A percentile compares a stretch with the other conserved stretches of the same genome.
Evolutionary conservation across 2,329 filamentous ascomycete genomes (phyloP).

Genomic region (Aureobasidium sp.): DNA sequence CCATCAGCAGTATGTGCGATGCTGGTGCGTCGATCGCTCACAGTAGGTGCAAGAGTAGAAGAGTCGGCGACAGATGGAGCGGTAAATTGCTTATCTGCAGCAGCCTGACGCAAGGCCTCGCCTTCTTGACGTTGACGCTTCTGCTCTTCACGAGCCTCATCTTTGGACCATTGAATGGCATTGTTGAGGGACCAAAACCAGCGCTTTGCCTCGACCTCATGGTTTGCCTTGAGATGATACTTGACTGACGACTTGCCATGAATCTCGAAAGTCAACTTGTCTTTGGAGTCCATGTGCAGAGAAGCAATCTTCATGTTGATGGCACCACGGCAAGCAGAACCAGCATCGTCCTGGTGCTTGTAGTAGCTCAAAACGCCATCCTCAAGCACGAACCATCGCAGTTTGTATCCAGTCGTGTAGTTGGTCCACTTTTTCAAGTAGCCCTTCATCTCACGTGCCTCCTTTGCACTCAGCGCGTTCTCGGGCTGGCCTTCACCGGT

Average conservation of each 20-base stretch:
- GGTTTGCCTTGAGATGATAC: constrained; percentile 95
- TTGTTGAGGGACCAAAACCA: constrained; percentile 99
- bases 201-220: constrained; percentile 93
- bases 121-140: constrained; percentile 64
- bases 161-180: constrained; percentile 96
- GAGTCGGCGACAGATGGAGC: neutral
- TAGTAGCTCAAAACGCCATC: constrained; percentile 98
- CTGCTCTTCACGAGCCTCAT: constrained; percentile 88
- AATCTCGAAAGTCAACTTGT: constrained; percentile 97
- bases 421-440: constrained; percentile 99
- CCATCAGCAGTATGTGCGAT: neutral
- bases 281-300: constrained; percentile 90
- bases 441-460: constrained; percentile 94
- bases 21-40: neutral
- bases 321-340: constrained; percentile 89
- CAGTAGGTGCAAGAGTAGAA: neutral
- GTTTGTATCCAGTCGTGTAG: constrained; percentile 92
- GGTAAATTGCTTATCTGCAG: neutral
- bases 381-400: constrained; percentile 96
- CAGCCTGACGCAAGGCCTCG: constrained; percentile 61
- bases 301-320: constrained; percentile 98
- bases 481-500: constrained; percentile 37
- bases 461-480: constrained; percentile 59
- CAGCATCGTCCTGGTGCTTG: constrained; percentile 96
- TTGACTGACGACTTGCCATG: constrained; percentile 98